phyloP scores from a whole-genome alignment of 768 basidiomycete genomes.

The Daedalea quercina region DNA sequence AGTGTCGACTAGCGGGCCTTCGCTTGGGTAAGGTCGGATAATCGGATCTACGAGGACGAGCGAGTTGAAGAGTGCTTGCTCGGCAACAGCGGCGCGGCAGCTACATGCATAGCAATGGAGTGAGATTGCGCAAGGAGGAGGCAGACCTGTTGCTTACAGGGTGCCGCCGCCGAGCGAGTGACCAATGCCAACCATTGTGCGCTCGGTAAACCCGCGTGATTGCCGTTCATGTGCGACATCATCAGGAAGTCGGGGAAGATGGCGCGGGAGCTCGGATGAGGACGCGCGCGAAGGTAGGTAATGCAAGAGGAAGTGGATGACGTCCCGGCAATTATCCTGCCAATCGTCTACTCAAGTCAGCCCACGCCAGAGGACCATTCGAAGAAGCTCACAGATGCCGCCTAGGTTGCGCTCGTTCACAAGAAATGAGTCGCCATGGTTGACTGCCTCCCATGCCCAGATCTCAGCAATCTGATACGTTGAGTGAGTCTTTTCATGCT shows the following conservation, averaged over 20 bases:
- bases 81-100: conserved; percentile 54
- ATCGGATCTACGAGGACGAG: conserved; percentile 80
- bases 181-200: conserved; percentile 63
- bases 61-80: conserved; percentile 62
- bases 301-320: conserved; percentile 64
- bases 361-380: neutral
- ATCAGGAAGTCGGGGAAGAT: conserved; percentile 43
- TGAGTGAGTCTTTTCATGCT: conserved; percentile 21
- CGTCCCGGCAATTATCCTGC: conserved; percentile 71
- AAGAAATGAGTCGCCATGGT: conserved; percentile 80
- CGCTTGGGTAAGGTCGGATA: conserved; percentile 24
- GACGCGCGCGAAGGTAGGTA: conserved; percentile 47
- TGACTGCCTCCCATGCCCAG: conserved; percentile 79
- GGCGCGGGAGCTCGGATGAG: conserved; percentile 36
- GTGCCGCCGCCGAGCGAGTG: conserved; percentile 85
- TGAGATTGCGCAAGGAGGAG: conserved; percentile 2
- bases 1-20: neutral
- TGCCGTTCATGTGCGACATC: conserved; percentile 36
- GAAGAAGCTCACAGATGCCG: conserved; percentile 44
- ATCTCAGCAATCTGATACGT: conserved; percentile 52
- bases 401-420: conserved; percentile 55
- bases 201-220: conserved; percentile 39
- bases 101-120: conserved; percentile 25
- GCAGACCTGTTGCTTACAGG: conserved; percentile 40
- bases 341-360: conserved; percentile 52